A percentile compares a stretch with the other conserved stretches of the same genome.
Conservation (phyloP, 139 green algal genomes). For the Volvox reticuliferus region DNA sequence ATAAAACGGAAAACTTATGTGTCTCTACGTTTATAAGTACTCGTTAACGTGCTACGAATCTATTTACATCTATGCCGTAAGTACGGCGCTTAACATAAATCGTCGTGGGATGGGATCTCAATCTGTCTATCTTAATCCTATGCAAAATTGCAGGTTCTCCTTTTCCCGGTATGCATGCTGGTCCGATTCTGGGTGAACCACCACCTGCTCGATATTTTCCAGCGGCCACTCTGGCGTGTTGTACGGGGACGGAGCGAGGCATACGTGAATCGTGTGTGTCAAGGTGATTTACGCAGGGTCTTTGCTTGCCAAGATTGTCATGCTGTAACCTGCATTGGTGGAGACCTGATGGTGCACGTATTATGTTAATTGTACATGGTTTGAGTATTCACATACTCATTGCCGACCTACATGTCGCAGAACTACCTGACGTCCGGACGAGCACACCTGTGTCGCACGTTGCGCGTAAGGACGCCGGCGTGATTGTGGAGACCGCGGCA, state of each 20-base stretch:
- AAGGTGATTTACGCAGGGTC: slow-evolving; percentile 64
- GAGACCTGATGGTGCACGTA: no score
- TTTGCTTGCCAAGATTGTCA: not conserved
- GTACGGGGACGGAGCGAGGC: slow-evolving; percentile 81
- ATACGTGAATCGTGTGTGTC: slow-evolving; percentile 84
- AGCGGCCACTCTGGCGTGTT: slow-evolving; percentile 92
- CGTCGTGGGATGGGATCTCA: no score
- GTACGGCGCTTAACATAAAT: no score
- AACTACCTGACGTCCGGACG: slow-evolving; percentile 83
- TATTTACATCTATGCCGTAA: not conserved
- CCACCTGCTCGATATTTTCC: slow-evolving; percentile 93
- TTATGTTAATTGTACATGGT: slow-evolving; percentile 84
- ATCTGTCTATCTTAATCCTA: no score
- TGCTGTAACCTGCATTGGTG: no score
- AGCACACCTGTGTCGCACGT: slow-evolving; percentile 64
- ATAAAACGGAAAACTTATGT: no score
- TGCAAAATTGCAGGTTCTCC: slow-evolving; percentile 68
- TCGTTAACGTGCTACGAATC: no score
- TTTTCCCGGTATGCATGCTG: slow-evolving; percentile 90
- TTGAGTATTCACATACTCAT: slow-evolving; percentile 52
- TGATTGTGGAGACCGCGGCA: slow-evolving; percentile 54
- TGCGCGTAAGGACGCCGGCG: slow-evolving; percentile 18
- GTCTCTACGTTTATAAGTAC: no score
- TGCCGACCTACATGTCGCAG: slow-evolving; percentile 32
- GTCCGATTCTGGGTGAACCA: slow-evolving; percentile 97